These are phyloP conservation scores for Cornus kousa DNA, from an alignment of 148 eudicot species.

Conservation along the genomic window DNA sequence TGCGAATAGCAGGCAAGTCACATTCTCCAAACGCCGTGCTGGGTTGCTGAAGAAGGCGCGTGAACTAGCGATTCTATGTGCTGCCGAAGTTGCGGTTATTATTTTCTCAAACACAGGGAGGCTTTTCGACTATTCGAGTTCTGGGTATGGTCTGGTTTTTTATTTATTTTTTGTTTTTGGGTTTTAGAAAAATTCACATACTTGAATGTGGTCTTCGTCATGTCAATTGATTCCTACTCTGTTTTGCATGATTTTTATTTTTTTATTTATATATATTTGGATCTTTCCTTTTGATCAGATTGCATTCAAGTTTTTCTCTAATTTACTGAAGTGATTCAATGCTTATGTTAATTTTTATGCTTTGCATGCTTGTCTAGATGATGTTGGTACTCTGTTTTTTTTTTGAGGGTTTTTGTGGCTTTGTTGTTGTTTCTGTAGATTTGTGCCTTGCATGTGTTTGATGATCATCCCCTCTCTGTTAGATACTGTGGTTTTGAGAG, in stretches of 20 bases:
- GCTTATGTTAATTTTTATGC: not conserved
- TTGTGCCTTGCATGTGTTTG: slow-evolving; percentile 6
- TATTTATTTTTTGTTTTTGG: not conserved
- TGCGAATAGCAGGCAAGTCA: slow-evolving; percentile 70
- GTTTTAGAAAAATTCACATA: not conserved
- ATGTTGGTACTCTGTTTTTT: not conserved
- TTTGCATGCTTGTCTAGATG: not conserved
- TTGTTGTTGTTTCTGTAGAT: not conserved
- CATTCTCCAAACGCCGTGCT: slow-evolving; percentile 59
- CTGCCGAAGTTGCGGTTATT: slow-evolving; percentile 68
- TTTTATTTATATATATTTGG: not conserved
- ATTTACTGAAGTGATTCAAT: slow-evolving; percentile 1
- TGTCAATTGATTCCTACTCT: slow-evolving; percentile 1
- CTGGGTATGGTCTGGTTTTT: slow-evolving; percentile 29
- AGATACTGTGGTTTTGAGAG: not conserved
- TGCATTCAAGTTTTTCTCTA: no score
- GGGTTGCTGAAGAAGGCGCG: slow-evolving; percentile 70
- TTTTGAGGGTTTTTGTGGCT: not conserved
- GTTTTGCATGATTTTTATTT: slow-evolving; percentile 1
- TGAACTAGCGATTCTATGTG: slow-evolving; percentile 67
- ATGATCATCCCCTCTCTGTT: not conserved
- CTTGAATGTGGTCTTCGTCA: slow-evolving; percentile 23
- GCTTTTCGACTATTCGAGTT: slow-evolving; percentile 59
- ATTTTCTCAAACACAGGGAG: slow-evolving; percentile 64
- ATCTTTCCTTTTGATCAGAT: not conserved